A percentile compares a stretch with the other conserved stretches of the same genome.
phyloP scores from a whole-genome alignment of 495 filamentous ascomycete species.

The Penicillium daleae region DNA sequence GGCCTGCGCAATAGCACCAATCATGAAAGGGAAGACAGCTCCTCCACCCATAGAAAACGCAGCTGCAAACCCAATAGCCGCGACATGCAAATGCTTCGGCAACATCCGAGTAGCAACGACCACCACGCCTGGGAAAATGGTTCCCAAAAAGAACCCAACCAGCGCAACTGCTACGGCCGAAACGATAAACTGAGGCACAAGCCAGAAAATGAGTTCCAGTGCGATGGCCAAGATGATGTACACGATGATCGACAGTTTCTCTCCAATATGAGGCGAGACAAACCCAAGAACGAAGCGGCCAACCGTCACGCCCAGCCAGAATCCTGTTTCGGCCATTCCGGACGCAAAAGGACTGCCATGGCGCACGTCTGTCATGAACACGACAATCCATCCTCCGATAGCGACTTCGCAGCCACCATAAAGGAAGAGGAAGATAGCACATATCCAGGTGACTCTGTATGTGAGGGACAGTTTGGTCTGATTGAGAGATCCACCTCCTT shows the following conservation, averaged over 20 bases:
- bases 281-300: conserved; percentile 61
- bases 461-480: conserved; percentile 55
- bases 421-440: conserved; percentile 67
- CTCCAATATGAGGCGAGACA: conserved; percentile 57
- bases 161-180: conserved; percentile 68
- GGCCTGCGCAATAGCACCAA: conserved; percentile 71
- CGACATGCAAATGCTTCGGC: conserved; percentile 72
- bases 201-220: conserved; percentile 63
- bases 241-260: conserved; percentile 59
- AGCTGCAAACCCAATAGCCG: conserved; percentile 76
- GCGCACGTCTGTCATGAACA: conserved; percentile 59
- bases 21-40: conserved; percentile 71
- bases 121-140: conserved; percentile 70
- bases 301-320: conserved; percentile 62
- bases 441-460: conserved; percentile 67
- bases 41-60: conserved; percentile 75
- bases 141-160: conserved; percentile 68
- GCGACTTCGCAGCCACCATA: conserved; percentile 81
- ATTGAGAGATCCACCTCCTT: conserved; percentile 43
- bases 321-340: conserved; percentile 62
- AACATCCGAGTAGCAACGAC: conserved; percentile 76
- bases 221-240: conserved; percentile 53
- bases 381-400: conserved; percentile 69
- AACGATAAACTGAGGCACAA: conserved; percentile 68
- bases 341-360: conserved; percentile 53